Evolutionary conservation across 108 stramenopile species (phyloP).

Genomic region (Schizochytrium sp.): DNA sequence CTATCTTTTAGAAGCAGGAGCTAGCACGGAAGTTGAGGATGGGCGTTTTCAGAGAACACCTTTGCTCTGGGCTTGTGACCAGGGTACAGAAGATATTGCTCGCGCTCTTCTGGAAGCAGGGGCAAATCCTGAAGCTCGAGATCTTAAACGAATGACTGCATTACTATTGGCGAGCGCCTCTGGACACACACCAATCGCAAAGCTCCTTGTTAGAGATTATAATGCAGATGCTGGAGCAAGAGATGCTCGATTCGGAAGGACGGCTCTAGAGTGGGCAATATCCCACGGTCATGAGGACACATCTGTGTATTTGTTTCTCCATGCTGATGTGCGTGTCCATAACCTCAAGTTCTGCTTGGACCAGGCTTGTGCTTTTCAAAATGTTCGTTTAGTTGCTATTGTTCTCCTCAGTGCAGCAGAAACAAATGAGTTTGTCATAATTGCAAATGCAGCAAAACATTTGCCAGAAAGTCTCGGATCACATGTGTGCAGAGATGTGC

Average conservation of each 20-base stretch:
- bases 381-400: background rate
- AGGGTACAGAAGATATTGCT: background rate
- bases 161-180: background rate
- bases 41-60: background rate
- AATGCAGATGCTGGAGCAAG: background rate
- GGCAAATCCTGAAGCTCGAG: background rate
- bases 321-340: background rate
- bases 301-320: background rate
- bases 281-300: background rate
- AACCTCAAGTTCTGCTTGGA: background rate
- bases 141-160: background rate
- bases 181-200: background rate
- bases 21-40: background rate
- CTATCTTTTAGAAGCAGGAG: background rate
- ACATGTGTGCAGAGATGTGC: no score
- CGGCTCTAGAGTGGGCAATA: background rate
- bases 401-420: background rate
- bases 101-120: background rate
- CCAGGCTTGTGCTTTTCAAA: background rate
- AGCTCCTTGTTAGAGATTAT: background rate
- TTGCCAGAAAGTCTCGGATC: no score
- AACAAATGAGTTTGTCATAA: background rate
- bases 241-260: background rate
- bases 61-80: conserved; percentile 8
- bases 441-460: background rate